A percentile compares a stretch with the other conserved stretches of the same genome.
Evolutionary conservation across 2,329 filamentous ascomycete genomes (phyloP).

Genomic region (Alternaria sp.): DNA sequence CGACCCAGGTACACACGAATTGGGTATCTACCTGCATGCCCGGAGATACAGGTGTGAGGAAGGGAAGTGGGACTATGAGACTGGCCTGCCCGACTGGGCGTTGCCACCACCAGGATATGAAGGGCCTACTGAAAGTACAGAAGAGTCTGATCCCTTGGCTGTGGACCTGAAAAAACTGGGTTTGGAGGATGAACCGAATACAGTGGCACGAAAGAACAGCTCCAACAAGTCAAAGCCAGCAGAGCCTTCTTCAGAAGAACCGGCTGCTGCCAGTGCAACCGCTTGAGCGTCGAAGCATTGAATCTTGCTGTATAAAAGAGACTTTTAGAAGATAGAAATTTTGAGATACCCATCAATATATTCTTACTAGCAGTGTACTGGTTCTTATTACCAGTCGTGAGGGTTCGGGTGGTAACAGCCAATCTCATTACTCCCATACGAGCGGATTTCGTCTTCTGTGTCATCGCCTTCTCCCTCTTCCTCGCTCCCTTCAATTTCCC

Average conservation of each 20-base stretch:
- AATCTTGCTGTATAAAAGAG: background rate
- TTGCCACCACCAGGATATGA: constrained; percentile 76
- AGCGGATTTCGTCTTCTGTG: background rate
- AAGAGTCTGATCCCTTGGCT: constrained; percentile 57
- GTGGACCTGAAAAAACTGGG: constrained; percentile 56
- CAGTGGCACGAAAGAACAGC: background rate
- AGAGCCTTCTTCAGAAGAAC: background rate
- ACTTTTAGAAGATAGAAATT: background rate
- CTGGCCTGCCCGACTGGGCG: constrained; percentile 85
- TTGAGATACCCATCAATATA: constrained; percentile 18
- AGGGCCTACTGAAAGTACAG: constrained; percentile 73
- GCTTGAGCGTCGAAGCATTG: background rate
- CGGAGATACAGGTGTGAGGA: constrained; percentile 85
- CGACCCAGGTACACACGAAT: constrained; percentile 87
- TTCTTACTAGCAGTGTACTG: background rate
- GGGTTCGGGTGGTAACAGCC: background rate
- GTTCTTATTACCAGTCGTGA: background rate
- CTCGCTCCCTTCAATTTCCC: background rate
- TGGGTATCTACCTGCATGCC: constrained; percentile 93
- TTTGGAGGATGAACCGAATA: constrained; percentile 36
- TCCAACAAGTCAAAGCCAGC: background rate
- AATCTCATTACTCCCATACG: background rate
- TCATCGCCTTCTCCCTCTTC: background rate
- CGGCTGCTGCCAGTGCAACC: background rate
- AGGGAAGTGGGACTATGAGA: constrained; percentile 88